Percentiles rank a stretch among this genome's conserved stretches.
phyloP scores from a whole-genome alignment of 768 basidiomycete genomes.

The Artomyces pyxidatus region DNA sequence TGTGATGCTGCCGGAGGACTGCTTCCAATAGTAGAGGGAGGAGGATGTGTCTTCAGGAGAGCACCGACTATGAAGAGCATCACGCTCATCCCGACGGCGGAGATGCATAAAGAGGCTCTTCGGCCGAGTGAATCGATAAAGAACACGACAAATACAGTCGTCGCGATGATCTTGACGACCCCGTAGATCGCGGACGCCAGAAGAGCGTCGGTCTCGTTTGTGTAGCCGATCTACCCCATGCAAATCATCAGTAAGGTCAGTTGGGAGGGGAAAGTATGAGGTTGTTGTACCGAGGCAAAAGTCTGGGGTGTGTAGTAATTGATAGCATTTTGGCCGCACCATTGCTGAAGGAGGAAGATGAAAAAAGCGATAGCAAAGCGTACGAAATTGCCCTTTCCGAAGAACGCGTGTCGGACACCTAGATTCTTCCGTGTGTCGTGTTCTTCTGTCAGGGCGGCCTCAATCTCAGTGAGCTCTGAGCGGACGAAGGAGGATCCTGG shows the following conservation, averaged over 20 bases:
- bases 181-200: conserved; percentile 68
- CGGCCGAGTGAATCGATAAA: conserved; percentile 63
- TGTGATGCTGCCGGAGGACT: conserved; percentile 42
- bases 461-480: conserved; percentile 73
- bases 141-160: conserved; percentile 57
- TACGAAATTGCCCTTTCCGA: conserved; percentile 73
- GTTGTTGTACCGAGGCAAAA: conserved; percentile 46
- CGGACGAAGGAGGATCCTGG: conserved; percentile 36
- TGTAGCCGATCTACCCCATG: conserved; percentile 51
- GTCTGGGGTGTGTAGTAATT: conserved; percentile 70
- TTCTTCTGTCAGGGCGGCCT: conserved; percentile 73
- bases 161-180: conserved; percentile 61
- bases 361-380: conserved; percentile 80
- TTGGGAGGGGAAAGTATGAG: too few species aligned
- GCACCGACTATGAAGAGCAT: conserved; percentile 84
- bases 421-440: conserved; percentile 54
- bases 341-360: conserved; percentile 78
- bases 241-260: neutral
- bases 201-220: conserved; percentile 46
- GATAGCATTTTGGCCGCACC: conserved; percentile 80
- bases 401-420: conserved; percentile 61
- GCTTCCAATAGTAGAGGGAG: conserved; percentile 30
- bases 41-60: conserved; percentile 72
- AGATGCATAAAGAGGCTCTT: conserved; percentile 61
- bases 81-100: conserved; percentile 70